A percentile compares a stretch with the other conserved stretches of the same genome.
These are phyloP conservation scores for Cornus suecica DNA, from an alignment of 148 eudicot genomes.

Conservation along the genomic window DNA sequence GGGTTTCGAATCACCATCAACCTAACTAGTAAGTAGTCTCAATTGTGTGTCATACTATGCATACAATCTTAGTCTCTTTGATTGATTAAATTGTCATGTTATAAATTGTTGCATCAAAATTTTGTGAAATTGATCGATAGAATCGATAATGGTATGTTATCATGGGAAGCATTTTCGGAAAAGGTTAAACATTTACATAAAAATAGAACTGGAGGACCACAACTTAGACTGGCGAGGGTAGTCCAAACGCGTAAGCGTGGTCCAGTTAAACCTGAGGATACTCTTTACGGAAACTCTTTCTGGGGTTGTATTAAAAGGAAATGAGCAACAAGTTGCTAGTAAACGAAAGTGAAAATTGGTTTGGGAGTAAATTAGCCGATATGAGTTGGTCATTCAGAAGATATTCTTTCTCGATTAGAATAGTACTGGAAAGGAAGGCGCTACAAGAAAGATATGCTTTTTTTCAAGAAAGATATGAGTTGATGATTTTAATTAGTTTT, in stretches of 20 bases:
- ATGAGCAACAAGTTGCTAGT: neutral
- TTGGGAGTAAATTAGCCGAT: too few species aligned
- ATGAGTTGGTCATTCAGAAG: too few species aligned
- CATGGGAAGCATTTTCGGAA: constrained; percentile 42
- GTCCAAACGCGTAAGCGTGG: too few species aligned
- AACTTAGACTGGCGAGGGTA: constrained; percentile 27
- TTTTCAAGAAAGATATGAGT: too few species aligned
- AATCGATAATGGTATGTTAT: constrained; percentile 34
- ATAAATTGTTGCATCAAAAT: constrained; percentile 16
- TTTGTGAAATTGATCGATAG: constrained; percentile 43
- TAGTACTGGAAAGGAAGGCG: too few species aligned
- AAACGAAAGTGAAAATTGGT: too few species aligned
- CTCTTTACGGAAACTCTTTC: constrained; percentile 58
- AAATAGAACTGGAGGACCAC: constrained; percentile 46
- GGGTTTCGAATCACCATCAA: constrained; percentile 56
- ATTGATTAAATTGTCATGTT: neutral
- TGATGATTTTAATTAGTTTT: too few species aligned
- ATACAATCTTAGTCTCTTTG: neutral
- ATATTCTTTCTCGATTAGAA: too few species aligned
- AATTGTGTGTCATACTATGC: neutral
- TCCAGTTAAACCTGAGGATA: constrained; percentile 42
- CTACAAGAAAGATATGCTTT: too few species aligned
- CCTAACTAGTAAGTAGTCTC: constrained; percentile 39
- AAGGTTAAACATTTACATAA: constrained; percentile 37
- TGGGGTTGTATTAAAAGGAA: constrained; percentile 41